Conservation (phyloP, 73 alveolate genomes). For the Tetrahymena elliotti region DNA sequence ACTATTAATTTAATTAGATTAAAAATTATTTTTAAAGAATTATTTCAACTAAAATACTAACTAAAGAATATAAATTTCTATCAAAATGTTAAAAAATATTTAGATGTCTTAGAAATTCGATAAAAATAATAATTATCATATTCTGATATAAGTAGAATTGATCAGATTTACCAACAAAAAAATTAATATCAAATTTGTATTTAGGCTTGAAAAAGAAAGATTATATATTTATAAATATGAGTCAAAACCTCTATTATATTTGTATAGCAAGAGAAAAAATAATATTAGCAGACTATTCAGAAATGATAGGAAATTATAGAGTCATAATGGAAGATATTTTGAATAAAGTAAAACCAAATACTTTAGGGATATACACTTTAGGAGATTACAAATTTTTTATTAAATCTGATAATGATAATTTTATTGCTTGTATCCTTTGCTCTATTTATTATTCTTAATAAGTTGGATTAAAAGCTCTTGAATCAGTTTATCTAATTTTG, state of each 20-base stretch:
- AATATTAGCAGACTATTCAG: background rate
- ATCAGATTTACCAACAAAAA: background rate
- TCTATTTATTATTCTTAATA: background rate
- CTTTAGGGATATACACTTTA: background rate
- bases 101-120: background rate
- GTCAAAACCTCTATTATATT: background rate
- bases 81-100: too few relatives aligned
- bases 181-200: too few relatives aligned
- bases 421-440: background rate
- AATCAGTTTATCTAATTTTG: too few relatives aligned
- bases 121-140: too few relatives aligned
- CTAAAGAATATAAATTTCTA: too few relatives aligned
- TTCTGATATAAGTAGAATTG: background rate
- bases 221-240: background rate
- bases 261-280: background rate
- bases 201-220: too few relatives aligned
- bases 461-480: background rate
- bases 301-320: background rate
- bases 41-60: too few relatives aligned
- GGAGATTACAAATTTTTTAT: background rate
- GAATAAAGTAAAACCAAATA: background rate
- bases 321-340: background rate
- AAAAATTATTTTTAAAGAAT: too few relatives aligned
- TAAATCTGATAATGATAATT: background rate
- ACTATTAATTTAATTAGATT: too few relatives aligned